A percentile compares a stretch with the other conserved stretches of the same genome.
Evolutionary conservation across 345 rosid species (phyloP).

Genomic region (Boechera stricta): DNA sequence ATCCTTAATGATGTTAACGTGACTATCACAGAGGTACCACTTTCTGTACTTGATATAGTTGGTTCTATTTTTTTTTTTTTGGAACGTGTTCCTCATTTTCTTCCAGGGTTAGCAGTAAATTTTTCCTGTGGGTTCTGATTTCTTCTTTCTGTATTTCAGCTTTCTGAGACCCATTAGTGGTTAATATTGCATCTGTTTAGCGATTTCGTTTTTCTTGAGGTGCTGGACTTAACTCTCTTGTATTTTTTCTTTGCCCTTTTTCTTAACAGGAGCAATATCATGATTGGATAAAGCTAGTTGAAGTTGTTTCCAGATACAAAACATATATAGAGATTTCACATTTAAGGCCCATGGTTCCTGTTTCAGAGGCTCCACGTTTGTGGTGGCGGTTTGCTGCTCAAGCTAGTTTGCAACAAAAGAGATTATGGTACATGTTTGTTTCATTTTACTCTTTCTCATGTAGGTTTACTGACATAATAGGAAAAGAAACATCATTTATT

Average conservation of each 20-base stretch:
- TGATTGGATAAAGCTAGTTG: constrained; percentile 95
- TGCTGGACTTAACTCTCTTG: constrained; percentile 32
- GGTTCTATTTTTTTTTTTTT: neutral
- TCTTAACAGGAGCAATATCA: constrained; percentile 82
- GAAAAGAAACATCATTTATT: constrained; percentile 24
- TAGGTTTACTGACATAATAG: constrained; percentile 23
- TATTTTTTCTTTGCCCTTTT: constrained; percentile 35
- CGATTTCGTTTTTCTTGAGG: constrained; percentile 23
- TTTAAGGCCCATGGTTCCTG: constrained; percentile 82
- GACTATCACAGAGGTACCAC: constrained; percentile 77
- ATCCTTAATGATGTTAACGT: constrained; percentile 81
- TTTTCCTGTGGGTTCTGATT: constrained; percentile 4
- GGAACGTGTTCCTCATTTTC: constrained; percentile 28
- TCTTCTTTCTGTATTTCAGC: constrained; percentile 9
- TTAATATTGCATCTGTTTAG: constrained; percentile 10
- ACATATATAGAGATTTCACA: constrained; percentile 82
- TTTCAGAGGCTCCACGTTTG: constrained; percentile 61
- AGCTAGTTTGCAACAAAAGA: constrained; percentile 82
- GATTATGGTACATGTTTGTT: constrained; percentile 70
- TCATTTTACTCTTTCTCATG: constrained; percentile 26
- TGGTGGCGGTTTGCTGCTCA: constrained; percentile 99
- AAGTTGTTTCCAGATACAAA: constrained; percentile 88
- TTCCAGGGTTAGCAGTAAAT: constrained; percentile 15
- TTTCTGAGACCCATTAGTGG: constrained; percentile 19
- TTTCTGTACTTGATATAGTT: constrained; percentile 24